Conservation (phyloP, 257 asterid species). For the Nicotiana attenuata region DNA sequence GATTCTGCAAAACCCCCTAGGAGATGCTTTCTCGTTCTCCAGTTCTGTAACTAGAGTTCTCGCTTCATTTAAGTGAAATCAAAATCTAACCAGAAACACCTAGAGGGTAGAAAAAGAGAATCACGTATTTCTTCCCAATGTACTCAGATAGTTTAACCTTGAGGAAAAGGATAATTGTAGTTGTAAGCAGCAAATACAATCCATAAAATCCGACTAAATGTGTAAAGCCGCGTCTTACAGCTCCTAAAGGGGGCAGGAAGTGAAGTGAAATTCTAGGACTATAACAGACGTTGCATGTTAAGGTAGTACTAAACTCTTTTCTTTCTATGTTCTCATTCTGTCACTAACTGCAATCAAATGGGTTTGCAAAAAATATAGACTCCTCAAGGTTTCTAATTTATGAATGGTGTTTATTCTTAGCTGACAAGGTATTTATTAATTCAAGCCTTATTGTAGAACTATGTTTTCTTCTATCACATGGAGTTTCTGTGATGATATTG, state of each 20-base stretch:
- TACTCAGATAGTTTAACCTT: constrained; percentile 96
- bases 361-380: background rate
- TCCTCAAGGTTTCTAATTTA: background rate
- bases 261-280: background rate
- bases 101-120: constrained; percentile 71
- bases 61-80: too few species aligned
- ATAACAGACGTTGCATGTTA: background rate
- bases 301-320: background rate
- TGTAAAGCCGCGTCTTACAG: background rate
- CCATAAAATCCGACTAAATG: background rate
- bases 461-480: too few species aligned
- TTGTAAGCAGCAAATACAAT: background rate
- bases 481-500: too few species aligned
- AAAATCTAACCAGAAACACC: constrained; percentile 14
- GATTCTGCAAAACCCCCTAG: too few species aligned
- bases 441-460: too few species aligned
- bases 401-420: background rate
- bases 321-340: background rate
- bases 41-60: too few species aligned
- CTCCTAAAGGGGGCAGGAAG: background rate
- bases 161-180: constrained; percentile 10
- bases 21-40: too few species aligned
- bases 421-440: background rate
- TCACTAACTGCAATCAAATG: background rate
- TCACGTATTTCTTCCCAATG: constrained; percentile 24